Conservation (phyloP, 208 protist species). For the Leptomonas seymouri region DNA sequence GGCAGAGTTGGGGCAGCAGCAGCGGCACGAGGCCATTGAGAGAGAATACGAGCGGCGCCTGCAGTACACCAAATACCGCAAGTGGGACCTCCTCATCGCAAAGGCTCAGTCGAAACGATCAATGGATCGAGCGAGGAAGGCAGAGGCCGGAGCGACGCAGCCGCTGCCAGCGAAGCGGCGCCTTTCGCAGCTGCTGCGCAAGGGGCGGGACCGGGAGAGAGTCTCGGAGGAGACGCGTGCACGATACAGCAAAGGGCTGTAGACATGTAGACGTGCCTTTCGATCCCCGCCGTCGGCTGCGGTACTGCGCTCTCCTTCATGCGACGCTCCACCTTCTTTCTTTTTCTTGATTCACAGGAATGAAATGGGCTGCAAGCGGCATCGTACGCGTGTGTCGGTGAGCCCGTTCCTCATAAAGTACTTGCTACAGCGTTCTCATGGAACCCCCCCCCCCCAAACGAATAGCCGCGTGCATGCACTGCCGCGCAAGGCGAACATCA, state of each 20-base stretch:
- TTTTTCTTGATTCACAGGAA: neutral
- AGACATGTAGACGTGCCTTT: slow-evolving; percentile 10
- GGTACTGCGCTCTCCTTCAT: slow-evolving; percentile 19
- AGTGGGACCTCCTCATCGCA: slow-evolving; percentile 77
- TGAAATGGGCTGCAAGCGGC: no score
- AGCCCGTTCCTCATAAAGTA: no score
- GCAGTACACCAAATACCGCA: slow-evolving; percentile 73
- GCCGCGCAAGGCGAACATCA: no score
- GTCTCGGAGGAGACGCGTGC: slow-evolving; percentile 48
- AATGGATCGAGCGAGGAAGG: slow-evolving; percentile 20
- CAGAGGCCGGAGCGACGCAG: slow-evolving; percentile 24
- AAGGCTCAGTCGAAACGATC: slow-evolving; percentile 63
- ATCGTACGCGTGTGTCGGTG: no score
- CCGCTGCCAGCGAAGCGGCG: slow-evolving; percentile 64
- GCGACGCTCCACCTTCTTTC: no score
- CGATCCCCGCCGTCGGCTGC: neutral
- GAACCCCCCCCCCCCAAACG: no score
- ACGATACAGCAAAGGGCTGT: slow-evolving; percentile 66
- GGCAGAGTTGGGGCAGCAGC: slow-evolving; percentile 60
- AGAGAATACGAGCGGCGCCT: slow-evolving; percentile 63
- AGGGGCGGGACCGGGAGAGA: slow-evolving; percentile 56
- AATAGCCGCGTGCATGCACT: no score
- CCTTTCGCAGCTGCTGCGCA: slow-evolving; percentile 70
- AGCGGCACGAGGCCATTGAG: slow-evolving; percentile 62
- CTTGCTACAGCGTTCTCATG: no score